Evolutionary conservation across 106 monocot genomes (phyloP), one percentile per base, ranked within the genome.

Genomic region (Apostasia shenzhenica): DNA sequence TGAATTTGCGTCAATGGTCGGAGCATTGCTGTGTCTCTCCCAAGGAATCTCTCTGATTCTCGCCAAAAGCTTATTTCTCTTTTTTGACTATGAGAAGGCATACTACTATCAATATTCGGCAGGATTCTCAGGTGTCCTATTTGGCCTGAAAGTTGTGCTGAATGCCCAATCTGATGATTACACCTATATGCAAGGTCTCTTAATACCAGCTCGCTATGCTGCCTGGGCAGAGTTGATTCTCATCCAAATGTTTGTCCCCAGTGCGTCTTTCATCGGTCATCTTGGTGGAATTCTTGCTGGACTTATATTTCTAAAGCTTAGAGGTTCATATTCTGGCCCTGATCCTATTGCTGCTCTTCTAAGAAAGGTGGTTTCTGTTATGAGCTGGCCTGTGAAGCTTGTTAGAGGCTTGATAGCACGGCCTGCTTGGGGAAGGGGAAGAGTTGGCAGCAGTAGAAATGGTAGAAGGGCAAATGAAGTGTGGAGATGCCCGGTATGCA

Each of bases 111-210:
- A 99, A 45, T 76, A 76, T 54, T 67, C 87, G 1, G 93, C 82
- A 45, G 99, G 99, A 11, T 99, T 99, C 53, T 99, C 99, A 6
- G 99, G 99, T 12, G 92, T 99, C 39, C 83, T 99, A 5, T 99
- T 99, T 53, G 99, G 76, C 40, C 62, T 93, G 77, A 99, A 99
- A 59, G 87, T 93, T 13, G 80, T 92, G 44, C 78, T 99, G 37
- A 93, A 99, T 61, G 79, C 90, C 1, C 75, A 78, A 26, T 76
- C 83, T 1, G 90, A 99, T 14, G 70, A 73, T 13, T 72, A 57
- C 10, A 72, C 85, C 26, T 78, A 70, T 42, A 73, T 93, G 8
- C 77, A 90, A 11, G 92, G 99, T 10, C 56, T 99, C 41, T 14
- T 81, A 0, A 76, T 99, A 10, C 93, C 93, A 3, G 61, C 99